These are phyloP conservation scores for Ambrosia artemisiifolia DNA, from an alignment of 129 eudicot genomes.

Conservation along the genomic window DNA sequence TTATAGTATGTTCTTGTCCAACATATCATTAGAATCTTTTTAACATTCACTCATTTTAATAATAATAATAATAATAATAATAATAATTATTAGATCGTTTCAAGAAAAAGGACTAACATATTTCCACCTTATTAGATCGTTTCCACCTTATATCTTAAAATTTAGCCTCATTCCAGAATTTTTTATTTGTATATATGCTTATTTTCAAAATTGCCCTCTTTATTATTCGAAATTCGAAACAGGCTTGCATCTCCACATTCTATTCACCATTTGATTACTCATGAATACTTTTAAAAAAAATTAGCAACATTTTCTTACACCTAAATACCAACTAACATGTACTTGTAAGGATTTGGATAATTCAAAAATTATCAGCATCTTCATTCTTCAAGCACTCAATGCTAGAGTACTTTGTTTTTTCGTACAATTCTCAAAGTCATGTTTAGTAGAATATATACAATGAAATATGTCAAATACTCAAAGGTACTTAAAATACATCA, in stretches of 20 bases:
- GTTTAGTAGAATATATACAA: not conserved
- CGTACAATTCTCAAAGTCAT: not conserved
- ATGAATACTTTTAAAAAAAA: not conserved
- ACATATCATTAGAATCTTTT: not conserved
- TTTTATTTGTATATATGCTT: not conserved
- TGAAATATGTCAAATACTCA: not conserved
- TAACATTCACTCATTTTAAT: not conserved
- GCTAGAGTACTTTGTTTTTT: not conserved
- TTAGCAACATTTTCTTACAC: not conserved
- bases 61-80: no score
- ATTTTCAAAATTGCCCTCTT: not conserved
- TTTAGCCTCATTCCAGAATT: not conserved
- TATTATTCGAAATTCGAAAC: not conserved
- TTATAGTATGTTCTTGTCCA: not conserved
- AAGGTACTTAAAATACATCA: slow-evolving; percentile 1
- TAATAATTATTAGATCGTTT: not conserved
- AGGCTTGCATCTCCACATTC: not conserved
- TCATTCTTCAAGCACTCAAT: not conserved
- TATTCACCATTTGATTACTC: not conserved
- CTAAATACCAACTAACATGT: no score
- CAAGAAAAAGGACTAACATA: not conserved
- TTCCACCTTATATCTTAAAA: not conserved
- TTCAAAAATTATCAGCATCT: no score
- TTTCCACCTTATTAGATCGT: not conserved
- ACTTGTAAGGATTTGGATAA: no score